A percentile compares a stretch with the other conserved stretches of the same genome.
phyloP scores from a whole-genome alignment of 805 yeast genomes.

The Metschnikowia proteae region DNA sequence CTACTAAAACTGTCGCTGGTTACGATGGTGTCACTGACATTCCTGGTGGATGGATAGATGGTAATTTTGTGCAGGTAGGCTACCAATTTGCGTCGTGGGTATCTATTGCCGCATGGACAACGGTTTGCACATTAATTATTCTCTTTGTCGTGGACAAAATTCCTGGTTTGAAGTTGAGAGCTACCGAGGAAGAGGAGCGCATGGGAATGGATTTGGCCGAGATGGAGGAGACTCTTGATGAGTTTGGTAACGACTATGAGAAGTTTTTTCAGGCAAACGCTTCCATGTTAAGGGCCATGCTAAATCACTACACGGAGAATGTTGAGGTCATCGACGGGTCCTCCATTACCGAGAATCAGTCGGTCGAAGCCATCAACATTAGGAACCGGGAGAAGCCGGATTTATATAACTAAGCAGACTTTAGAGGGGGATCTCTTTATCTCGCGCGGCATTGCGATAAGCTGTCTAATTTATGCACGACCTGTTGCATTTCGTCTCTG shows the following conservation, averaged over 20 bases:
- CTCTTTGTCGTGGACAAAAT: conserved; percentile 47
- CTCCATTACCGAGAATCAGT: conserved; percentile 6
- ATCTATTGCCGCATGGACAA: conserved; percentile 44
- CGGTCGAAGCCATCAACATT: conserved; percentile 8
- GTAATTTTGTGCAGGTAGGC: conserved; percentile 44
- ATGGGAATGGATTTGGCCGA: conserved; percentile 50
- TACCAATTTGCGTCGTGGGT: conserved; percentile 45
- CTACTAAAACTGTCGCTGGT: conserved; percentile 41
- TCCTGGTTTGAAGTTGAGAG: conserved; percentile 49
- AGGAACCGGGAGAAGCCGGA: conserved; percentile 13
- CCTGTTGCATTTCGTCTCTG: background rate
- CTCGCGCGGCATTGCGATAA: background rate
- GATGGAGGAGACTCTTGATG: conserved; percentile 47
- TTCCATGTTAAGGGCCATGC: conserved; percentile 11
- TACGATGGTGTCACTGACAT: conserved; percentile 43
- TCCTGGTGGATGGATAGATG: conserved; percentile 46
- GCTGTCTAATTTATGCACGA: conserved; percentile 1
- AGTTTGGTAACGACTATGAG: conserved; percentile 33
- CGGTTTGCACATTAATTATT: conserved; percentile 38
- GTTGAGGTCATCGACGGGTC: conserved; percentile 13
- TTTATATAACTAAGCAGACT: background rate
- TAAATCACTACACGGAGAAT: conserved; percentile 12
- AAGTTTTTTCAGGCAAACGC: conserved; percentile 24
- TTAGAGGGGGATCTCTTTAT: too few relatives aligned
- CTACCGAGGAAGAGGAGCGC: conserved; percentile 43